Percentiles rank a stretch among this genome's conserved stretches.
Evolutionary conservation across 2,329 filamentous ascomycete species (phyloP).

Genomic region (Blastomyces silverae): DNA sequence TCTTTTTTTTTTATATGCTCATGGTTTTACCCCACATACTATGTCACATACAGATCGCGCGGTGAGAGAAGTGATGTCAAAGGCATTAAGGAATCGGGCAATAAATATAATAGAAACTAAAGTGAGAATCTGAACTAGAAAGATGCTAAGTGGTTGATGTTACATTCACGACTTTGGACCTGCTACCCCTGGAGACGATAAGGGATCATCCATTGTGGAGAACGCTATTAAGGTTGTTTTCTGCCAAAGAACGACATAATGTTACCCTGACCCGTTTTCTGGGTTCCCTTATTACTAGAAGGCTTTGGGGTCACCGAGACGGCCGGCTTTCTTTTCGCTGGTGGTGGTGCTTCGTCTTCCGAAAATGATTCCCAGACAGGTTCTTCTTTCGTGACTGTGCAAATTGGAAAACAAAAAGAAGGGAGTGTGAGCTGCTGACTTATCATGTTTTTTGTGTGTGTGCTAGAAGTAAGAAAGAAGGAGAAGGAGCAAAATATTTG

Average conservation of each 20-base stretch:
- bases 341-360: conserved; percentile 64
- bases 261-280: conserved; percentile 57
- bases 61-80: background rate
- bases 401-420: background rate
- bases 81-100: background rate
- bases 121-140: background rate
- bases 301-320: conserved; percentile 44
- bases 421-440: background rate
- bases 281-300: conserved; percentile 47
- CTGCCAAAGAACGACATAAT: conserved; percentile 93
- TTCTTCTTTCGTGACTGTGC: conserved; percentile 75
- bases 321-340: conserved; percentile 43
- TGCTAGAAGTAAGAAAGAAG: background rate
- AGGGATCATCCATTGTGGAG: background rate
- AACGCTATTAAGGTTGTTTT: conserved; percentile 46
- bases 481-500: background rate
- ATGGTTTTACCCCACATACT: too few species aligned
- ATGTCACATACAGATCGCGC: background rate
- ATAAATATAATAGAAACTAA: background rate
- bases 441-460: background rate
- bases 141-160: background rate
- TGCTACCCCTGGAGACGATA: background rate
- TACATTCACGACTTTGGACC: background rate
- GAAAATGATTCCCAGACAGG: conserved; percentile 86
- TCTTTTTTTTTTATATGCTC: too few species aligned